phyloP scores from a whole-genome alignment of 1,139 yeast genomes.

The Yamadazyma atlantica region DNA sequence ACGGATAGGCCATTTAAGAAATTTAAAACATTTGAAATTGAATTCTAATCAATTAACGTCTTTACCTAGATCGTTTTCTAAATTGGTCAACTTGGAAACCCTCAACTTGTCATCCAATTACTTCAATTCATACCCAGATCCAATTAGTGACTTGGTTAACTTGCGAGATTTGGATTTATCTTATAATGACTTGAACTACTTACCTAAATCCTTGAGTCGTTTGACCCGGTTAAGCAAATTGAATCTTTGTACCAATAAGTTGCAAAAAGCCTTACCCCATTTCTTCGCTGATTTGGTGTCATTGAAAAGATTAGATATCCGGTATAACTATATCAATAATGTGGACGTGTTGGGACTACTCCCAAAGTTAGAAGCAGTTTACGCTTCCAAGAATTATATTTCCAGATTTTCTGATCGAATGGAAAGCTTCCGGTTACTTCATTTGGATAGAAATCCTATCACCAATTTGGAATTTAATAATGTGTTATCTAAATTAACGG shows the following conservation, averaged over 20 bases:
- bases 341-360: conserved; percentile 65
- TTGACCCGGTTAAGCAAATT: conserved; percentile 63
- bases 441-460: conserved; percentile 69
- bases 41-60: conserved; percentile 70
- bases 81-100: conserved; percentile 53
- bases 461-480: conserved; percentile 67
- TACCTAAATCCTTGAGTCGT: conserved; percentile 65
- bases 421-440: conserved; percentile 52
- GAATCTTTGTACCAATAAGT: conserved; percentile 71
- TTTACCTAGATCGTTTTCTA: conserved; percentile 64
- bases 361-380: conserved; percentile 68
- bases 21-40: conserved; percentile 57
- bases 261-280: conserved; percentile 56
- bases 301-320: conserved; percentile 73
- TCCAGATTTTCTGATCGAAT: conserved; percentile 67
- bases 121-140: conserved; percentile 66
- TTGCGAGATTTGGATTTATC: conserved; percentile 76
- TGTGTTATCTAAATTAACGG: conserved; percentile 61
- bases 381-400: conserved; percentile 75
- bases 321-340: conserved; percentile 69
- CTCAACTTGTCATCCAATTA: conserved; percentile 82
- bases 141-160: conserved; percentile 60
- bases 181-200: conserved; percentile 63
- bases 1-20: conserved; percentile 51
- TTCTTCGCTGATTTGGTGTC: conserved; percentile 52